Conservation (phyloP, 257 asterid species). For the Dorcoceras hygrometricum region DNA sequence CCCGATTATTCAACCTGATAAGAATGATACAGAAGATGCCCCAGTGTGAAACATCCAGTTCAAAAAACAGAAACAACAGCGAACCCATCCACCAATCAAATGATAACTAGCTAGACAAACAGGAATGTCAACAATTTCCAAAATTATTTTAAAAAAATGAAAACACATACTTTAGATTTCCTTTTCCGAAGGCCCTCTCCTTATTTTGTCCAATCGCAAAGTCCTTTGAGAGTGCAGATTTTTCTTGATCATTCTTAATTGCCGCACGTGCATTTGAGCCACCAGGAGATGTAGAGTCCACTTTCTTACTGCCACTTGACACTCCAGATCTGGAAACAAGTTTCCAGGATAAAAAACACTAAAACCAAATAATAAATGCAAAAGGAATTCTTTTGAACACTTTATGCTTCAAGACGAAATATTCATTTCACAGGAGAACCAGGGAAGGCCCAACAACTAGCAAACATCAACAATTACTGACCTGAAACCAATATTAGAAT, state of each 20-base stretch:
- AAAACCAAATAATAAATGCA: constrained; percentile 22
- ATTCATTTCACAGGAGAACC: constrained; percentile 9
- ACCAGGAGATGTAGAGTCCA: constrained; percentile 64
- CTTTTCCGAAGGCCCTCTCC: constrained; percentile 69
- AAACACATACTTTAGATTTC: constrained; percentile 65
- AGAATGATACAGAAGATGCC: constrained; percentile 23
- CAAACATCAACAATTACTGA: constrained; percentile 29
- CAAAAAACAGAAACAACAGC: neutral
- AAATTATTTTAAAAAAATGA: constrained; percentile 10
- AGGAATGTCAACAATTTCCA: constrained; percentile 6
- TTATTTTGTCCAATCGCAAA: constrained; percentile 53
- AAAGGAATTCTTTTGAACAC: neutral
- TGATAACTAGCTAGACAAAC: constrained; percentile 6
- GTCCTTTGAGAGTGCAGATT: constrained; percentile 61
- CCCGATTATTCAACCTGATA: constrained; percentile 75
- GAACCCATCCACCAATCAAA: constrained; percentile 5
- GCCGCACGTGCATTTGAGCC: constrained; percentile 61
- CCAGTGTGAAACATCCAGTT: constrained; percentile 15
- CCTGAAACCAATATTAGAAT: constrained; percentile 68
- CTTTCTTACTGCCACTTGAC: constrained; percentile 51
- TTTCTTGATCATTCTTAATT: constrained; percentile 76
- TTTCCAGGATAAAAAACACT: constrained; percentile 20
- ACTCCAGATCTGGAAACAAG: constrained; percentile 56
- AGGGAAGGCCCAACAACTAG: neutral
- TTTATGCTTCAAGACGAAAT: constrained; percentile 10